A percentile compares a stretch with the other conserved stretches of the same genome.
Evolutionary conservation across 495 filamentous ascomycete species (phyloP).

Genomic region (Hypoxylon cercidicola): DNA sequence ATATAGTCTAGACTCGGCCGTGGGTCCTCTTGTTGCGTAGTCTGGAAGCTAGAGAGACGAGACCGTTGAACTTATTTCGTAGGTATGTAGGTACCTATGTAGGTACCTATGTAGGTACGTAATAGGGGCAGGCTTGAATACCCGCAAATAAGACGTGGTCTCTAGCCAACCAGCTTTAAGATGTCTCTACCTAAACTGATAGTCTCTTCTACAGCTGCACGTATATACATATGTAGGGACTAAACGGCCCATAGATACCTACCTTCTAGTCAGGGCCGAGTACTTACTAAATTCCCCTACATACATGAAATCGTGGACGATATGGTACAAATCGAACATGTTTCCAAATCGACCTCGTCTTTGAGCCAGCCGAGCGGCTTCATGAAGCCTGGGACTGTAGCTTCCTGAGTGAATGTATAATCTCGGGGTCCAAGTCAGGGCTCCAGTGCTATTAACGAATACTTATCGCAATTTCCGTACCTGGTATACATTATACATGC

Average conservation of each 20-base stretch:
- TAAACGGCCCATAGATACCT: conserved; percentile 10
- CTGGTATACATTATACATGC: too few species aligned
- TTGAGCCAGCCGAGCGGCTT: conserved; percentile 68
- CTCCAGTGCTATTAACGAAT: too few species aligned
- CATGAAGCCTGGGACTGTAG: conserved; percentile 71
- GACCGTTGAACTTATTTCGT: conserved; percentile 76
- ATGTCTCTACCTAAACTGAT: too few species aligned
- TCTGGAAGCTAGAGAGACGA: conserved; percentile 70
- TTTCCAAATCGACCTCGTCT: conserved; percentile 69
- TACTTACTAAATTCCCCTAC: conserved; percentile 65
- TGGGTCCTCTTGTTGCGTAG: conserved; percentile 65
- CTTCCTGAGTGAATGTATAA: too few species aligned
- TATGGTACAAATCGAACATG: conserved; percentile 69
- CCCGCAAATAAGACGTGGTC: too few species aligned
- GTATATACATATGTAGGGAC: too few species aligned
- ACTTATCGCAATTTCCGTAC: not conserved
- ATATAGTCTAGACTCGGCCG: conserved; percentile 64
- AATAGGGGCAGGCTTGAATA: too few species aligned
- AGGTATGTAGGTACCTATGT: too few species aligned
- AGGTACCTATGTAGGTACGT: too few species aligned
- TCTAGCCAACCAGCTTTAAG: too few species aligned
- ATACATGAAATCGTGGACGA: conserved; percentile 63
- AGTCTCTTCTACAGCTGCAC: conserved; percentile 56
- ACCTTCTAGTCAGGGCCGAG: conserved; percentile 62
- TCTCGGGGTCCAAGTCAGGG: too few species aligned